Evolutionary conservation across 139 green algal species (phyloP).

Genomic region (Chlorella sp.): DNA sequence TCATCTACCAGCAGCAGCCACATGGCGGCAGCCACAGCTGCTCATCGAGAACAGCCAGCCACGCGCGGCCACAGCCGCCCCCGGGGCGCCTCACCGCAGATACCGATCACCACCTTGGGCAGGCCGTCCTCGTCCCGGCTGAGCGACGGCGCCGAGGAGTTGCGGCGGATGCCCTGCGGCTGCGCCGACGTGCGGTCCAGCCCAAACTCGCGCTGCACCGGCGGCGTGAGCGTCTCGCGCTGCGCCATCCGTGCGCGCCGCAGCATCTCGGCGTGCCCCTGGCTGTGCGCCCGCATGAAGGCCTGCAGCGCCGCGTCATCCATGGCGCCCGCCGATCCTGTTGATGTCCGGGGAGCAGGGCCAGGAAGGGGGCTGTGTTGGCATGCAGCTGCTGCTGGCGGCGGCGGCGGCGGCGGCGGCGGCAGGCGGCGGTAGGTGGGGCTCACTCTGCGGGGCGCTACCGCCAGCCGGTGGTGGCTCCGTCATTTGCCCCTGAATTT

Average conservation of each 20-base stretch:
- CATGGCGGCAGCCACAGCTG: no score
- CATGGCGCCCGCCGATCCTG: no score
- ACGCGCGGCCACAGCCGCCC: no score
- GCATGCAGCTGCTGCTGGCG: neutral
- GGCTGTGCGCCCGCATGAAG: neutral
- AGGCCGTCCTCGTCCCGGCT: slow-evolving; percentile 27
- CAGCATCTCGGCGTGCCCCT: slow-evolving; percentile 12
- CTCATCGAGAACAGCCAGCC: no score
- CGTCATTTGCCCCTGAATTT: no score
- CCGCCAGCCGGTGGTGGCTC: no score
- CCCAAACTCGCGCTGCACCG: neutral
- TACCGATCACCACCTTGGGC: slow-evolving; percentile 40
- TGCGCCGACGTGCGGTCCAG: neutral
- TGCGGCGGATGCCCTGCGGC: slow-evolving; percentile 9
- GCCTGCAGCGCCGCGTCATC: neutral
- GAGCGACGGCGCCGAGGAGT: slow-evolving; percentile 35
- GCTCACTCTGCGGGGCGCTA: no score
- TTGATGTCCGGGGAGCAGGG: no score
- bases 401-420: neutral
- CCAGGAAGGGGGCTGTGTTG: no score
- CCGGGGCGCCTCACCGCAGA: slow-evolving; percentile 47
- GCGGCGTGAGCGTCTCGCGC: slow-evolving; percentile 15
- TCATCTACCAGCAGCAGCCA: no score
- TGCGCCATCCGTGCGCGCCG: slow-evolving; percentile 3
- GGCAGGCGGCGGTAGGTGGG: neutral